phyloP scores from a whole-genome alignment of 345 rosid genomes.

The Lumnitzera littorea region DNA sequence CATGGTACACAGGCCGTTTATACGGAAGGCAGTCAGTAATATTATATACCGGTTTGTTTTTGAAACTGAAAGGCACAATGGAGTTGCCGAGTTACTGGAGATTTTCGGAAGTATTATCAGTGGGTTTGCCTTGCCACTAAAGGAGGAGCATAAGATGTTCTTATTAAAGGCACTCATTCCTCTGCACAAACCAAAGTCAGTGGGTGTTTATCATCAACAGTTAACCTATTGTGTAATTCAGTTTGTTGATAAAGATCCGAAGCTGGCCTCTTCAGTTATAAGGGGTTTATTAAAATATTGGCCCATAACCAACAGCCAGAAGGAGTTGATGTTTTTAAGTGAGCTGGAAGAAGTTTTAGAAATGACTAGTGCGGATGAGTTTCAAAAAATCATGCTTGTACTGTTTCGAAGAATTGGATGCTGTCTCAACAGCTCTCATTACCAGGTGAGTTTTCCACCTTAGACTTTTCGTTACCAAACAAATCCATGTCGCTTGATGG shows the following conservation, averaged over 20 bases:
- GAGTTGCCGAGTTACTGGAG: slow-evolving; percentile 73
- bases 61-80: slow-evolving; percentile 65
- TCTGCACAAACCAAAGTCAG: slow-evolving; percentile 67
- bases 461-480: neutral
- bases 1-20: slow-evolving; percentile 67
- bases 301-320: slow-evolving; percentile 80
- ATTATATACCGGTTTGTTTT: slow-evolving; percentile 63
- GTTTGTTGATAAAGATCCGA: slow-evolving; percentile 67
- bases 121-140: slow-evolving; percentile 76
- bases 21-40: slow-evolving; percentile 62
- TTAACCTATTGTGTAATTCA: slow-evolving; percentile 63
- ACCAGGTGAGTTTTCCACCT: slow-evolving; percentile 41
- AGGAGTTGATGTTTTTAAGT: slow-evolving; percentile 78
- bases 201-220: slow-evolving; percentile 70
- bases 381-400: slow-evolving; percentile 52
- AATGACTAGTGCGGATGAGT: slow-evolving; percentile 49
- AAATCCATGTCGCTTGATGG: neutral
- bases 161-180: slow-evolving; percentile 61
- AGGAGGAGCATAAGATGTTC: slow-evolving; percentile 66
- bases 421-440: slow-evolving; percentile 70
- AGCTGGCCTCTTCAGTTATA: slow-evolving; percentile 45
- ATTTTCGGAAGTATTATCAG: slow-evolving; percentile 70
- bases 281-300: slow-evolving; percentile 68
- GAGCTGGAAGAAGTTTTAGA: slow-evolving; percentile 80
- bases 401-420: slow-evolving; percentile 57